Base-by-base conservation (phyloP, 2,329 filamentous ascomycete species). In the Hypocreales sp. region DNA sequence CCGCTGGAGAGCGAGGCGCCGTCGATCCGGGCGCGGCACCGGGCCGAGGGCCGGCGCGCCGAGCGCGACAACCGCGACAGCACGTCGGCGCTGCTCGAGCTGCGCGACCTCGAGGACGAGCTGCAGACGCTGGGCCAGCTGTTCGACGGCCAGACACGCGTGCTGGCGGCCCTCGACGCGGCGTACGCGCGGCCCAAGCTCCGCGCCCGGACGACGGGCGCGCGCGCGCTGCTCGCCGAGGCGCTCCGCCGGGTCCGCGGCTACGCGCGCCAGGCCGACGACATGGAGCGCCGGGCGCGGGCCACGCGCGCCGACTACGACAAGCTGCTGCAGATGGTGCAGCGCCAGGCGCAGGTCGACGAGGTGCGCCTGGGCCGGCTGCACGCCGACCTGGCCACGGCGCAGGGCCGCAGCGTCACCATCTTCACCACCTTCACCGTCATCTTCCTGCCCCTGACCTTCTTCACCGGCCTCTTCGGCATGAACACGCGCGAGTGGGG, bases 401-500 rank as follows among this genome's bases (percentile, higher is more conserved):
- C 64, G 7, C 71, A 75, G 45, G 72, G 67, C 30, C 56, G 69
- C 15, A 69, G 69, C 11, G 63, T 76, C 31, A 71, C 75, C 64
- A 71, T 76, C 35, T 75, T 77, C 45, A 76, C 70, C 7, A 70
- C 59, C 1, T 69, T 70, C 31, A 70, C 66, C 8, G 64, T 76
- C 31, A 70, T 76, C 13, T 76, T 73, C 47, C 48, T 75, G 2
- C 72, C 72, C 0, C 44, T 76, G 5, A 70, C 65, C 12, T 76
- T 77, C 50, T 76, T 77, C 45, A 75, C 71, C 0, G 64, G 67
- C 3, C 42, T 77, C 1, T 76, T 76, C 29, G 70, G 72, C 28
- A 75, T 76, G 61, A 76, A 77, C 38, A 69, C 67, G 3, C 50
- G 46, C 4, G 69, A 75, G 45, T 74, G 70, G 70, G 64, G 62